phyloP scores from a whole-genome alignment of 176 grass and related monocot species.

The Oryza longistaminata region DNA sequence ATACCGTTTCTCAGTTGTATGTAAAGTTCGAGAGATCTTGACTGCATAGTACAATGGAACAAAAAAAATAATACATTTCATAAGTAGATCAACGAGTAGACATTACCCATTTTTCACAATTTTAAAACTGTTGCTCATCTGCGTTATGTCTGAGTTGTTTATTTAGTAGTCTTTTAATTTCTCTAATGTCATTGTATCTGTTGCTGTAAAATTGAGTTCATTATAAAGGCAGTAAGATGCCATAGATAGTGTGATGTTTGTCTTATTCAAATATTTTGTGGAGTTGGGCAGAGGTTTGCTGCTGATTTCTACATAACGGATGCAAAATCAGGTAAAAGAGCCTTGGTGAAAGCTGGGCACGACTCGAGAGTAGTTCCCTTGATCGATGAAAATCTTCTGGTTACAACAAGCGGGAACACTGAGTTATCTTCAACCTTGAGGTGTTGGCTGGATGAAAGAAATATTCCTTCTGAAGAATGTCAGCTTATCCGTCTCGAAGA shows the following conservation, averaged over 20 bases:
- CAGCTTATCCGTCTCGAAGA: constrained; percentile 72
- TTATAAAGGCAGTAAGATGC: not conserved
- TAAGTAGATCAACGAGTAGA: not conserved
- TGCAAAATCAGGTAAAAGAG: constrained; percentile 71
- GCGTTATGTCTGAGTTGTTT: not conserved
- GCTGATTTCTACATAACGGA: constrained; percentile 99
- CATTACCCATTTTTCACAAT: not conserved
- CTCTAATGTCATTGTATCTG: constrained; percentile 3
- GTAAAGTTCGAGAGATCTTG: not conserved
- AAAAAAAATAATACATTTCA: not conserved
- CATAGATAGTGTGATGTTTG: constrained; percentile 23
- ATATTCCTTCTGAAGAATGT: constrained; percentile 67
- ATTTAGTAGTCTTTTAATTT: not conserved
- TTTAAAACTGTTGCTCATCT: constrained; percentile 8
- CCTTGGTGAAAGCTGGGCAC: constrained; percentile 84
- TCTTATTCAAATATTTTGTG: constrained; percentile 55
- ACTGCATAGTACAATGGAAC: not conserved
- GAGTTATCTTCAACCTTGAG: constrained; percentile 85
- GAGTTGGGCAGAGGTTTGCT: constrained; percentile 74
- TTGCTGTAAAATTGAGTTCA: not conserved
- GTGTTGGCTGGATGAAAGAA: constrained; percentile 85
- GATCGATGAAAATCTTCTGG: constrained; percentile 69
- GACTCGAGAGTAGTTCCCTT: constrained; percentile 72
- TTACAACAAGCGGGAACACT: constrained; percentile 67
- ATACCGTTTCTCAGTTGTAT: not conserved